Conservation (phyloP, 1,139 yeast species). For the Geotrichum australiense region DNA sequence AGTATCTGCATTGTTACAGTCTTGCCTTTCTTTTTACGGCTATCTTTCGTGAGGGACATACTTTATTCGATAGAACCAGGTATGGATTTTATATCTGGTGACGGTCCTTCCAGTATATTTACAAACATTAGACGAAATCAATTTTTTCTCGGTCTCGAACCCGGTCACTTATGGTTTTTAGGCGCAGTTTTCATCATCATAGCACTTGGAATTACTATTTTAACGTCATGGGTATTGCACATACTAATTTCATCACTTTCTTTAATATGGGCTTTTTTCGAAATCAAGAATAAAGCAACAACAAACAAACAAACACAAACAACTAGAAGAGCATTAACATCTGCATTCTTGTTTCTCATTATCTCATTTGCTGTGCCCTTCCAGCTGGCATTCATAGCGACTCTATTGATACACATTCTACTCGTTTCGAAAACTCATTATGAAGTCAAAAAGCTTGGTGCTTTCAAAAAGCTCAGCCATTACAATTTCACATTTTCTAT, state of each 20-base stretch:
- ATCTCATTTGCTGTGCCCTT: conserved; percentile 67
- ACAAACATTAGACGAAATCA: conserved; percentile 31
- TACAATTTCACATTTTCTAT: conserved; percentile 27
- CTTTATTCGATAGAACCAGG: conserved; percentile 35
- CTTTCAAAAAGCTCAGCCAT: background rate
- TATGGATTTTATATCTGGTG: conserved; percentile 24
- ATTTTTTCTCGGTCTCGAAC: conserved; percentile 64
- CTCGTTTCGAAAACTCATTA: background rate
- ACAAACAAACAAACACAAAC: background rate
- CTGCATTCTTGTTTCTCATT: conserved; percentile 36
- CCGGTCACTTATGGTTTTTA: conserved; percentile 46
- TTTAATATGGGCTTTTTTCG: background rate
- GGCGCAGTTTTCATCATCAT: conserved; percentile 53
- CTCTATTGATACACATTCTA: conserved; percentile 40
- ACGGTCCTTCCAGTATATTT: conserved; percentile 24
- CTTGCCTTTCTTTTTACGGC: conserved; percentile 37
- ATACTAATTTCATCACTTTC: background rate
- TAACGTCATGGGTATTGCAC: conserved; percentile 15
- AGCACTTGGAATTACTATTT: conserved; percentile 41
- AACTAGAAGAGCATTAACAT: conserved; percentile 1
- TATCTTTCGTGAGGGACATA: conserved; percentile 19
- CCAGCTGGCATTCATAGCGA: conserved; percentile 63
- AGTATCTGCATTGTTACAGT: conserved; percentile 29
- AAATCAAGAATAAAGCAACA: too few relatives aligned
- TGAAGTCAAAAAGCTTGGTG: background rate